These are phyloP conservation scores for Fulvia fulva DNA, from an alignment of 2,329 filamentous ascomycete genomes.

Conservation along the genomic window DNA sequence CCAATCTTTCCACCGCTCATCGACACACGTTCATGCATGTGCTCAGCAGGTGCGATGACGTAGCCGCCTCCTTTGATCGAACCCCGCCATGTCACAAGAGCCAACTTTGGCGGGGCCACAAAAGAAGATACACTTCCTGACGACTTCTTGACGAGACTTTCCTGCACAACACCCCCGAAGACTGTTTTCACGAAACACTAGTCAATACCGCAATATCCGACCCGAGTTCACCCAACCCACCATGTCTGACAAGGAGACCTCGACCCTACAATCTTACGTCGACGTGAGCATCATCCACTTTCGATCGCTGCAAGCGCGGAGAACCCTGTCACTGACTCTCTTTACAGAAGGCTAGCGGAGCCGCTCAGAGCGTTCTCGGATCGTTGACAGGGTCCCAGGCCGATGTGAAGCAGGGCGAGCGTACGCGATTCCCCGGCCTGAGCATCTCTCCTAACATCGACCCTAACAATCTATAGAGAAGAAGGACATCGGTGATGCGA, in stretches of 20 bases:
- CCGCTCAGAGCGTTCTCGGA: constrained; percentile 68
- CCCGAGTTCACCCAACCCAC: not conserved
- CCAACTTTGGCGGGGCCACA: not conserved
- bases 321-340: constrained; percentile 22
- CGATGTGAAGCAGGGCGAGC: constrained; percentile 53
- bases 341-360: constrained; percentile 59
- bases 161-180: not conserved
- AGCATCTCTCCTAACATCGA: not conserved
- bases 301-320: not conserved
- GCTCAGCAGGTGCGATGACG: too few species aligned
- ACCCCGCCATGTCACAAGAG: not conserved
- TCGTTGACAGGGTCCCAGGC: constrained; percentile 66
- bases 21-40: not conserved
- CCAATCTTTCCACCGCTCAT: not conserved
- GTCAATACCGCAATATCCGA: not conserved
- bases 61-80: too few species aligned
- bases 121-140: not conserved
- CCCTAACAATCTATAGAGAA: constrained; percentile 45
- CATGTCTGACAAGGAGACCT: constrained; percentile 54
- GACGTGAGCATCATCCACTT: constrained; percentile 33
- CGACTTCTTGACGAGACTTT: not conserved
- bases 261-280: constrained; percentile 74
- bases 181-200: not conserved
- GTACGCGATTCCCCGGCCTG: not conserved
- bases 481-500: constrained; percentile 61